Conservation (phyloP, 139 green algal species). For the Chlamydomonas sp. region DNA sequence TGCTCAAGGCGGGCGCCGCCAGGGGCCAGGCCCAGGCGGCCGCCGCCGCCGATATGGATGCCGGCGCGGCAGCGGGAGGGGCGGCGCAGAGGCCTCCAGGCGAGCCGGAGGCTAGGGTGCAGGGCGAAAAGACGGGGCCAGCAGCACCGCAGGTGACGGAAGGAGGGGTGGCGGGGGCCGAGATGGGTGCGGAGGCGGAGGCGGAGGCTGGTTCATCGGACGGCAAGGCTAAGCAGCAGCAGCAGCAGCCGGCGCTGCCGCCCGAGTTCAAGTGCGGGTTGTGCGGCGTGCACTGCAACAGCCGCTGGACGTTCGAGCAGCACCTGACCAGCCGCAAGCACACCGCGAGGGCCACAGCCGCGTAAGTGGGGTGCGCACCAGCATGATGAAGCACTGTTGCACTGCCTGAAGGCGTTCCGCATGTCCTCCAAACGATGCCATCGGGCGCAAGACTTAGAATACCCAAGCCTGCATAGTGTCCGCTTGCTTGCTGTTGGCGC, state of each 20-base stretch:
- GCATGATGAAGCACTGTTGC: background rate
- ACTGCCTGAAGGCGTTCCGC: too few relatives aligned
- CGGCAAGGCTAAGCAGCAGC: background rate
- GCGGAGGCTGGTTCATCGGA: background rate
- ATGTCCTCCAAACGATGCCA: too few relatives aligned
- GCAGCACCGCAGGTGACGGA: background rate
- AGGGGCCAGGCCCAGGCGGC: too few relatives aligned
- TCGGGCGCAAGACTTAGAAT: too few relatives aligned
- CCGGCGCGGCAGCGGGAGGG: too few relatives aligned
- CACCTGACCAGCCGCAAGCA: slow-evolving; percentile 59
- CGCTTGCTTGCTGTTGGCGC: background rate
- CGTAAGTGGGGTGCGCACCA: background rate
- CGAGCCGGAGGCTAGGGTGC: too few relatives aligned
- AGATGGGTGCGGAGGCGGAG: background rate
- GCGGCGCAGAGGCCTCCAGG: too few relatives aligned
- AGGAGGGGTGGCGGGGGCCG: background rate
- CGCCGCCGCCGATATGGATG: too few relatives aligned
- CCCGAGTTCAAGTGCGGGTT: slow-evolving; percentile 46
- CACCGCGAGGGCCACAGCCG: slow-evolving; percentile 31
- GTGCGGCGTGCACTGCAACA: slow-evolving; percentile 62
- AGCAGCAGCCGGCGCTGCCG: background rate
- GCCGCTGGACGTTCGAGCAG: slow-evolving; percentile 60
- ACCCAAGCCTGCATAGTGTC: background rate
- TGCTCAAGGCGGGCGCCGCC: background rate
- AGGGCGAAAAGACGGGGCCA: too few relatives aligned